Evolutionary conservation across 305 asterid genomes (phyloP).

Genomic region (Fraxinus dipetala): DNA sequence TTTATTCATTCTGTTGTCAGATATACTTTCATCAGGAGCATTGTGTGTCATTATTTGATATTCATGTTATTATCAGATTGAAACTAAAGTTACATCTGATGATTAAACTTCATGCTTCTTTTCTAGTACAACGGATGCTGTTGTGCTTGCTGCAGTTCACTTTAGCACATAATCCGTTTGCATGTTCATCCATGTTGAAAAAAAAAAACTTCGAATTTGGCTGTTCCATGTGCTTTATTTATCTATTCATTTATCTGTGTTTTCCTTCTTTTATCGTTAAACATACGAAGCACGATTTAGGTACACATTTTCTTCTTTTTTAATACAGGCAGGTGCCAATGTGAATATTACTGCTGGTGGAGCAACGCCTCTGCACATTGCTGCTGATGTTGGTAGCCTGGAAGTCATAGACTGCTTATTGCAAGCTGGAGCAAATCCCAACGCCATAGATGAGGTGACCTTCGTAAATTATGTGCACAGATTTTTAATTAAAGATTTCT

Average conservation of each 20-base stretch:
- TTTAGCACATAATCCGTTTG: neutral
- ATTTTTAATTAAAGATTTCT: neutral
- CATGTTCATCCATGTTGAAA: neutral
- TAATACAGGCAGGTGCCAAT: conserved; percentile 71
- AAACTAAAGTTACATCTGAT: neutral
- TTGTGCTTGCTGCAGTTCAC: neutral
- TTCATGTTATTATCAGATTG: neutral
- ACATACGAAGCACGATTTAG: neutral
- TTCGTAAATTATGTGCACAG: neutral
- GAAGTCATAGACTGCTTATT: conserved; percentile 71
- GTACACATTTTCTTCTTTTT: conserved; percentile 18
- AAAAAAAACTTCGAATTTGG: neutral
- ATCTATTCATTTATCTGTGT: neutral
- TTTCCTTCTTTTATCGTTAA: neutral
- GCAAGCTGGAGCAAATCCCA: conserved; percentile 89
- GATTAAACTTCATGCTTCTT: neutral
- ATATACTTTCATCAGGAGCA: neutral
- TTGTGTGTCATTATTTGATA: neutral
- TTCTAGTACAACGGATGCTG: neutral
- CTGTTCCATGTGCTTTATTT: neutral
- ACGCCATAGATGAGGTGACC: conserved; percentile 71
- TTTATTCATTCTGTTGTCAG: neutral
- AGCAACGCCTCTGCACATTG: conserved; percentile 90
- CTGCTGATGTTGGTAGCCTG: conserved; percentile 74
- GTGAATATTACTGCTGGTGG: conserved; percentile 83